Conservation (phyloP, 1,284 basidiomycete species). For the Coniferiporia sulphurascens region DNA sequence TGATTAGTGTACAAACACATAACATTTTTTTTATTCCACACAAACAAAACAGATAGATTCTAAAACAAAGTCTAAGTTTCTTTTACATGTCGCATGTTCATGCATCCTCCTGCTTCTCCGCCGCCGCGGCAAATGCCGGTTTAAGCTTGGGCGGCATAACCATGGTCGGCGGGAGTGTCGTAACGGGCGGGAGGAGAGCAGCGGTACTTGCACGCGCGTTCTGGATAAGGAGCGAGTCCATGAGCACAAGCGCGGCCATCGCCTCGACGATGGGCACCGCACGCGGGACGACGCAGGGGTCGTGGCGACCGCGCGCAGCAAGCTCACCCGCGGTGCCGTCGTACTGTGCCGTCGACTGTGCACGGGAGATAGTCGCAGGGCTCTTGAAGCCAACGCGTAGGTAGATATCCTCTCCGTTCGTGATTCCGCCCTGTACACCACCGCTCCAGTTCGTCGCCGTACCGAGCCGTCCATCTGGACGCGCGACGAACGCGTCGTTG, state of each 20-base stretch:
- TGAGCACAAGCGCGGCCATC: slow-evolving; percentile 94
- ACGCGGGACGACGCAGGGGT: slow-evolving; percentile 96
- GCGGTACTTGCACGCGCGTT: slow-evolving; percentile 72
- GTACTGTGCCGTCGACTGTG: slow-evolving; percentile 89
- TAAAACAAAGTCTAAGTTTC: not conserved
- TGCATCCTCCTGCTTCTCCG: not conserved
- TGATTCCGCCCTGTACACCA: slow-evolving; percentile 96
- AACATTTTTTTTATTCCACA: too few relatives aligned
- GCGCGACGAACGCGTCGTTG: slow-evolving; percentile 85
- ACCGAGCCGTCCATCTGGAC: slow-evolving; percentile 68
- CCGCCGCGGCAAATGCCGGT: not conserved
- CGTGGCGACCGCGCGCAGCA: slow-evolving; percentile 90
- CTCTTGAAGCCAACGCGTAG: slow-evolving; percentile 98
- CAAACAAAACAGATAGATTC: not conserved
- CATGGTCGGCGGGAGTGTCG: slow-evolving; percentile 86
- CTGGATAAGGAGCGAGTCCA: slow-evolving; percentile 90
- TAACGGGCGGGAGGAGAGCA: slow-evolving; percentile 67
- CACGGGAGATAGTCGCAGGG: slow-evolving; percentile 95
- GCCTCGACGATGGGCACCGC: slow-evolving; percentile 98
- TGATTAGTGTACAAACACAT: too few relatives aligned
- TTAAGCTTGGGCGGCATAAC: slow-evolving; percentile 41
- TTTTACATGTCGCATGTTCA: not conserved
- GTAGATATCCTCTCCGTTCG: slow-evolving; percentile 97
- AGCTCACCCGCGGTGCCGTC: slow-evolving; percentile 85
- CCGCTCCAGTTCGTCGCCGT: slow-evolving; percentile 96